Base-by-base conservation (phyloP, 1,284 basidiomycete genomes). In the Xerocomus minutiporus region DNA sequence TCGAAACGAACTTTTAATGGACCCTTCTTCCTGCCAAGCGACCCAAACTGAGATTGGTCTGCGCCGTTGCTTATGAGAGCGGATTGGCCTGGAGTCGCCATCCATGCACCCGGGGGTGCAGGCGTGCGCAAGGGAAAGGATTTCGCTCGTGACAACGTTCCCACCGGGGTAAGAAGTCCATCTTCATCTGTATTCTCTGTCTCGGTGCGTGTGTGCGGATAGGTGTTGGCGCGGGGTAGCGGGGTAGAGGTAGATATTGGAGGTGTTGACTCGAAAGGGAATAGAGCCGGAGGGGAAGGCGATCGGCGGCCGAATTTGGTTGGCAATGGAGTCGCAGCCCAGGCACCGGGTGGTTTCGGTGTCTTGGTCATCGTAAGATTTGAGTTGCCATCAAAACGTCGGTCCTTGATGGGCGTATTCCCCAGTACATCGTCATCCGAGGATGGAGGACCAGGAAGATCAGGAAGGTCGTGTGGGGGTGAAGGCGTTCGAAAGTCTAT, bases 61-160 rank as follows among this genome's bases (percentile, higher is more conserved):
- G 15, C 28, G 12, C 55, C 56, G 40, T 53, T 61, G 40, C 25
- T 50, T 25, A 59, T 51, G 13, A 59, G 46, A 2, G 34, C 53
- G 17, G 65, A 59, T 51, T 70, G 66, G 57, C 56, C 80, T 75
- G 86, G 86, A 17, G 86, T 88, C 6, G 72, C 66, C 45, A 80
- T 57, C 84, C 85, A 88, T 34, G 76, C 84, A 25, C 87, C 87
- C n/a, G 87, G 86, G 7, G 78, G 80, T 5, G 78, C 82, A 39
- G 87, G 87, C 1, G 85, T 88, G 53, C 78, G 79, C 31, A 71
- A 54, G 25, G 78, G 74, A 8, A 79, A 65, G 9, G 77, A 67
- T 9, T 65, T 70, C 28, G 71, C 72, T 55, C 73, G 74, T 15
- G 76, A 75, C 39, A 79, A 60, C 17, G 78, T 75, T 34, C 73